These are phyloP conservation scores for Hippophae tibetana DNA, from an alignment of 306 rosid genomes.

Conservation along the genomic window DNA sequence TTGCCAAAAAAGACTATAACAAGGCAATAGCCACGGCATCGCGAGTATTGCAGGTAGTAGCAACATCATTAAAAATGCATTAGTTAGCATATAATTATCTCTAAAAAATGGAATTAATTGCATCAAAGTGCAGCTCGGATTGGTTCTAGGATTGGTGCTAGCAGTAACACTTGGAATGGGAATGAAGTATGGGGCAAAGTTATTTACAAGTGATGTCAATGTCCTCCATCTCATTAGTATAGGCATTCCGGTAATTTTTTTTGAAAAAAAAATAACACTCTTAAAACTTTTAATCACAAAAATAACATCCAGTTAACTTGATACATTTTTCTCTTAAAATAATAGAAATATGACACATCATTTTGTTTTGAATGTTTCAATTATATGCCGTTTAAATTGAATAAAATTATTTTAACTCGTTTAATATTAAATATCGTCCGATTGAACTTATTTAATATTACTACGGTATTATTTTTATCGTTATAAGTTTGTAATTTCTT, in stretches of 20 bases:
- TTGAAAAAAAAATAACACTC: no score
- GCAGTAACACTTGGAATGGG: constrained; percentile 14
- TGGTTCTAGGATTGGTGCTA: constrained; percentile 24
- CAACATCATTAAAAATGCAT: background rate
- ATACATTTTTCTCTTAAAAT: background rate
- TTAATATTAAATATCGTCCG: background rate
- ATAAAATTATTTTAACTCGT: no score
- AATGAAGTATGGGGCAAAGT: constrained; percentile 18
- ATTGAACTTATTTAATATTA: background rate
- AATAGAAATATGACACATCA: background rate
- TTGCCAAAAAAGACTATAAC: constrained; percentile 62
- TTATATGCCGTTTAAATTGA: no score
- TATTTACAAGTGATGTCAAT: constrained; percentile 20
- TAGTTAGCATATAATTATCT: background rate
- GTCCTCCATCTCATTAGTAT: constrained; percentile 27
- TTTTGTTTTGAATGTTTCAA: no score
- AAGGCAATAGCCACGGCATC: constrained; percentile 59
- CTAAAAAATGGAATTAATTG: background rate
- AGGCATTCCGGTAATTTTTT: constrained; percentile 29
- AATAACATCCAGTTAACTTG: no score
- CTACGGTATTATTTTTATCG: background rate
- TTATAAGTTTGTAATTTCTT: no score
- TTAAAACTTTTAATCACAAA: no score
- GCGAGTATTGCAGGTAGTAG: constrained; percentile 60
- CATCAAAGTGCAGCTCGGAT: constrained; percentile 31